A percentile compares a stretch with the other conserved stretches of the same genome.
Evolutionary conservation across 2,329 filamentous ascomycete species (phyloP).

Genomic region (Parasarocladium wereldwijsianum): DNA sequence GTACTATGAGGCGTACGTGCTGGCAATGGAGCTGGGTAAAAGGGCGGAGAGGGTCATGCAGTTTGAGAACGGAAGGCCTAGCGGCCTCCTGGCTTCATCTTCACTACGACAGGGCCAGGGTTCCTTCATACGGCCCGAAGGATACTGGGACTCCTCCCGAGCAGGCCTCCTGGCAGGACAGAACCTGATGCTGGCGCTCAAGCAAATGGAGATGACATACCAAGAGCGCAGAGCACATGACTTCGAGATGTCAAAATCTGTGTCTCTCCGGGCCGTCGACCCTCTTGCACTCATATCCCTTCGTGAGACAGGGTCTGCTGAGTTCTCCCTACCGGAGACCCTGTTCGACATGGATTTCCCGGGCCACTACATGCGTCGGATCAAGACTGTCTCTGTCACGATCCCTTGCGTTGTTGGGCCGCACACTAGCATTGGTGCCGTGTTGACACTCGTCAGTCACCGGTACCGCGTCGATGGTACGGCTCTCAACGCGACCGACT

Average conservation of each 20-base stretch:
- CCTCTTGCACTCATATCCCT: constrained; percentile 6
- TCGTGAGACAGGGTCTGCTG: background rate
- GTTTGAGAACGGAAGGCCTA: constrained; percentile 6
- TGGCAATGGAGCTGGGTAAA: constrained; percentile 1
- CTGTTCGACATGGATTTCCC: constrained; percentile 24
- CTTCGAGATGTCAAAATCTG: constrained; percentile 6
- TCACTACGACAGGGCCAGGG: background rate
- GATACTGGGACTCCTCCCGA: constrained; percentile 3
- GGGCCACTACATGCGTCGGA: constrained; percentile 22
- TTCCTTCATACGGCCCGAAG: background rate
- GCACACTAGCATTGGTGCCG: constrained; percentile 13
- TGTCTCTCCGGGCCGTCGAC: constrained; percentile 5
- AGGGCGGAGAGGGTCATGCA: constrained; percentile 5
- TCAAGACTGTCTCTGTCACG: constrained; percentile 16
- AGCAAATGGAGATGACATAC: constrained; percentile 4
- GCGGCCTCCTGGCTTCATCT: no score
- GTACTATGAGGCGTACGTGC: constrained; percentile 3
- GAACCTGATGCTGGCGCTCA: constrained; percentile 1
- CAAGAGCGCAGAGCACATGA: constrained; percentile 4
- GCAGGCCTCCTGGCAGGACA: constrained; percentile 4
- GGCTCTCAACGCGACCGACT: constrained; percentile 1
- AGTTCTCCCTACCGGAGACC: constrained; percentile 14
- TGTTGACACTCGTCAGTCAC: constrained; percentile 6
- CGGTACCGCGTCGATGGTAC: constrained; percentile 6
- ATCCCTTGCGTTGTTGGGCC: constrained; percentile 17